Evolutionary conservation across 495 filamentous ascomycete species (phyloP), one percentile per base, ranked within the genome.

Genomic region (Talaromyces wortmannii): DNA sequence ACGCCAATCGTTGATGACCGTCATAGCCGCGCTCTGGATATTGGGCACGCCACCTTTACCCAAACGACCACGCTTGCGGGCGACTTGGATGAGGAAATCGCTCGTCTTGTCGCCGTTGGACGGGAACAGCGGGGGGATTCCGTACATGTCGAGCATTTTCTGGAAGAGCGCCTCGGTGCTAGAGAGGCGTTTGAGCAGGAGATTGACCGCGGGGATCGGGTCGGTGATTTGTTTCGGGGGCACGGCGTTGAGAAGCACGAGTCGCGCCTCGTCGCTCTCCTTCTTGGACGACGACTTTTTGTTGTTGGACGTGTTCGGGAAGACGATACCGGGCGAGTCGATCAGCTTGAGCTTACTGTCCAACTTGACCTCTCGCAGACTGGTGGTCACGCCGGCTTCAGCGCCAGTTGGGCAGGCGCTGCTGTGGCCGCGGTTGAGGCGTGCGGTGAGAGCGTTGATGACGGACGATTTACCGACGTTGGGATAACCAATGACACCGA

Each of bases 391-490:
- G 52, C 92, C 92, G 3, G 92, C 92, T 71, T 96, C 92, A 43
- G 92, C 91, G 29, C 92, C 92, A 1, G 87, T 86, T 0, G 92
- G 91, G 67, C 91, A 96, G 31, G 90, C 88, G 17, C 82, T 80
- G 65, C 71, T 76, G 54, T 74, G 74, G 42, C 78, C 75, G 55
- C 85, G 83, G 58, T 89, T 87, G 32, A 96, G 73, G 46, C 90
- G 86, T 32, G 89, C 85, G 5, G 88, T 88, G 36, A 97, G 85
- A 7, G 90, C 88, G 67, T 97, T 97, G 80, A 97, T 96, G 58
- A 97, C 89, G 47, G 91, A 95, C 13, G 90, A 95, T 72, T 97
- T 97, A 67, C 92, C 92, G 57, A 96, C 92, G 70, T 97, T 97
- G 57, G 92, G 92, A 73, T 96, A 96, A 44, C 92, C 92, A 63